Evolutionary conservation across 2,329 filamentous ascomycete species (phyloP), one percentile per base, ranked within the genome.

Genomic region (Pestalotiopsis fici): DNA sequence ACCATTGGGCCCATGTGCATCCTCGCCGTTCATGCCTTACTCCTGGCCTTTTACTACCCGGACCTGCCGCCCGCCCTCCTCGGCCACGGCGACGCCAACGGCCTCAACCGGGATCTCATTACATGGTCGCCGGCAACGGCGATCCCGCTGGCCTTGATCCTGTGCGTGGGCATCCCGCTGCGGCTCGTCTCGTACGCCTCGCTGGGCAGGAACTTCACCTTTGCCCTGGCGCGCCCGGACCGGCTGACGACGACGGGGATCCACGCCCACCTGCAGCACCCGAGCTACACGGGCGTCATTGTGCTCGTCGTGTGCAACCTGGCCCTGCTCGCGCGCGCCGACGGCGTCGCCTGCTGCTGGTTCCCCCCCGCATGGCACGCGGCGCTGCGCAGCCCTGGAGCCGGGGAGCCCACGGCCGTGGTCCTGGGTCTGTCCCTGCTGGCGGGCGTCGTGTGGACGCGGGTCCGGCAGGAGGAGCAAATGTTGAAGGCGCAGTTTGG

Each of bases 121-220:
- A 80, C 79, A 6, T 82, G 80, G 79, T 80, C 80, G 4, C 23
- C 71, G 12, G 68, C 74, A 18, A 81, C 80, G 1, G 68, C 71
- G 1, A 61, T 82, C 23, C 80, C 80, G 2, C 61, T 82, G 7
- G 73, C 71, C 0, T 68, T 80, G 0, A 74, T 81, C 21, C 57
- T 80, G 3, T 73, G 72, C 50, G 74, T 66, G 3, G 79, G 79
- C 1, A 50, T 78, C 21, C 76, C 71, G 28, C 71, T 75, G n/a
- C 74, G 72, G 15, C 65, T 75, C 23, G 61, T 77, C 0, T 80
- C 85, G 0, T 87, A 82, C 69, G 74, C 76, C 0, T 74, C 79
- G 0, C 78, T 88, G 0, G 86, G 86, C 1, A 77, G 74, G 11
- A 82, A 86, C 66, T 88, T 88, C 70, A 88, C 86, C 0, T 89